These are phyloP conservation scores for Pythium aquatile DNA, from an alignment of 352 stramenopile species.

Conservation along the genomic window DNA sequence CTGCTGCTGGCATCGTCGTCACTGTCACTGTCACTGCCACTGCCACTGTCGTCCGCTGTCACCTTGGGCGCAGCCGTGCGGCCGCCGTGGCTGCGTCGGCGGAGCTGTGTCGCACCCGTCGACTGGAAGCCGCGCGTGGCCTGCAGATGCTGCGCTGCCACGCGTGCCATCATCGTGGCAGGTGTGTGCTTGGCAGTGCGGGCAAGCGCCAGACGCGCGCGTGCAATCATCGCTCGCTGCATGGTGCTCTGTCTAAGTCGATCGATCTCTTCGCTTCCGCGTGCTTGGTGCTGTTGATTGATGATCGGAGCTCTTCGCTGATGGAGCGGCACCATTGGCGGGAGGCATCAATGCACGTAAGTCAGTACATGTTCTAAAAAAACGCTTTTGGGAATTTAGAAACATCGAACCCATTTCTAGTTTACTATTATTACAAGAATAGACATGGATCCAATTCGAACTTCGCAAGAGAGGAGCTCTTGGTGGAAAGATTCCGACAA, in stretches of 20 bases:
- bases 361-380: conserved; percentile 4
- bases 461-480: neutral
- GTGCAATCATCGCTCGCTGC: neutral
- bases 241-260: neutral
- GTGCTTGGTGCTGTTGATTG: neutral
- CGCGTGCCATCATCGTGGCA: neutral
- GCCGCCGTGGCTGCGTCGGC: conserved; percentile 14
- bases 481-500: conserved; percentile 2
- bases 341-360: neutral
- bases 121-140: conserved; percentile 14
- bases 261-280: conserved; percentile 9
- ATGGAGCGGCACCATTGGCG: conserved; percentile 1
- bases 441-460: neutral
- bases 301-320: neutral
- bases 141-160: conserved; percentile 1
- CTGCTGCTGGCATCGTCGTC: neutral
- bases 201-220: neutral
- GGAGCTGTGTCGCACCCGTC: conserved; percentile 6
- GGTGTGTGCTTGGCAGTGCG: neutral
- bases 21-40: conserved; percentile 9
- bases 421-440: neutral
- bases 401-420: neutral
- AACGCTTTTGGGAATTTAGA: neutral
- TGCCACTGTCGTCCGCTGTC: neutral
- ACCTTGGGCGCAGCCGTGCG: conserved; percentile 1